Percentiles rank a stretch among this genome's conserved stretches.
Conservation (phyloP, 192 early-diverging fungal species). For the Linnemannia schmuckeri region DNA sequence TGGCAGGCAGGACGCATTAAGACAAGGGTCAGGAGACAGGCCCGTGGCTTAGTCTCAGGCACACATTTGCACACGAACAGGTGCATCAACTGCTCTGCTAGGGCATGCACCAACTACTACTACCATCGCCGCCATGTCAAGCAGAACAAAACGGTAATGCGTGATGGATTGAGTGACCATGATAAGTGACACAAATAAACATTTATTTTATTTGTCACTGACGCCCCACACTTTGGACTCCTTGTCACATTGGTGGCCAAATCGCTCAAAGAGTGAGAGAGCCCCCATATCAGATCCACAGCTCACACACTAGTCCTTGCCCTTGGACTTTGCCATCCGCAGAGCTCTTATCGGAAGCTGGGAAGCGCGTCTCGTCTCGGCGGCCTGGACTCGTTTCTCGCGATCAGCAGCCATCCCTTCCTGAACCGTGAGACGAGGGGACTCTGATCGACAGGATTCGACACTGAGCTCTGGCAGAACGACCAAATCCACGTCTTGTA, state of each 20-base stretch:
- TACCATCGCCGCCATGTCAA: no score
- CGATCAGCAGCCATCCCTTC: constrained; percentile 76
- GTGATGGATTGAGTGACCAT: no score
- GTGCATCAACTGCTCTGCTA: no score
- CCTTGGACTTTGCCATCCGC: neutral
- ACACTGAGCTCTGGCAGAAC: constrained; percentile 44
- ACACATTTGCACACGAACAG: neutral
- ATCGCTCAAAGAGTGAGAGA: constrained; percentile 3
- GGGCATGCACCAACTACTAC: no score
- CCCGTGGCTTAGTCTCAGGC: neutral
- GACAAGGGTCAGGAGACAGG: neutral
- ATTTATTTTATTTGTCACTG: neutral
- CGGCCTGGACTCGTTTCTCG: constrained; percentile 82
- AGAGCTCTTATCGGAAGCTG: neutral
- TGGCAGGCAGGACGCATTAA: neutral
- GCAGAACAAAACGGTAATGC: no score
- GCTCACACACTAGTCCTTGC: neutral
- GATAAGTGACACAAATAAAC: neutral
- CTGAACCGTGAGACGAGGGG: constrained; percentile 71
- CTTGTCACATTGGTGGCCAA: neutral
- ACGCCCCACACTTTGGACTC: neutral
- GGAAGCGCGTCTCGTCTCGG: constrained; percentile 70
- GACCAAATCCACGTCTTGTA: constrained; percentile 48
- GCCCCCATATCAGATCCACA: neutral
- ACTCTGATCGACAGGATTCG: neutral